Evolutionary conservation across 345 rosid genomes (phyloP), one percentile per base, ranked within the genome.

Genomic region (Arabidopsis thaliana): DNA sequence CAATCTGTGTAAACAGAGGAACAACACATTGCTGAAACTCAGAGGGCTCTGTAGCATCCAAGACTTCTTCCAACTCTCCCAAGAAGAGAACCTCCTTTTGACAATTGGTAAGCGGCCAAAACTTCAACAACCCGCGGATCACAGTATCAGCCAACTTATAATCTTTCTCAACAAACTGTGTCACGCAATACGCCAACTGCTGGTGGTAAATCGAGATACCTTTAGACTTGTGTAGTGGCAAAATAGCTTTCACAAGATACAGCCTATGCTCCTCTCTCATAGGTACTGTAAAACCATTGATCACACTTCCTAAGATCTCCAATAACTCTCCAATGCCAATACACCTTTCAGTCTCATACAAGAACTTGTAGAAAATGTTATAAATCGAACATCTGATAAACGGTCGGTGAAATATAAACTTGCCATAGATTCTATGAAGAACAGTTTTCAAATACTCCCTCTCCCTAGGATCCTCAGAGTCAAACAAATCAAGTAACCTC

Each of bases 381-480:
- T 84, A 84, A 36, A 87, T 81, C 0, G 84, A 77, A 55, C 68
- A 69, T 46, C 91, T 77, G 30, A 85, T 89, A 49, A 83, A 85
- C 4, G 90, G 90, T 3, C 91, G 73, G 76, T 85, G 88, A 5
- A 85, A 86, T 77, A 85, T 81, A 68, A 85, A 88, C 75, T 82
- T 85, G 4, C 89, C 91, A 50, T 87, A 87, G 50, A 87, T 85
- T 53, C 91, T 80, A 45, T 87, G 89, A 12, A 87, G 82, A 13
- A 83, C 85, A 7, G 87, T 87, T 71, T 87, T 87, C 85, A 87
- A 66, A 30, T 84, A 87, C 22, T 87, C 91, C 61, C 91, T 84
- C 81, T 87, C 91, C 61, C 89, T 75, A 16, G 84, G 89, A 71
- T 85, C 91, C 74, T 87, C 91, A 0, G 91, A 84, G 72, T 84